Evolutionary conservation across 2,329 filamentous ascomycete species (phyloP), one percentile per base, ranked within the genome.

Genomic region (Stemphylium beticola): DNA sequence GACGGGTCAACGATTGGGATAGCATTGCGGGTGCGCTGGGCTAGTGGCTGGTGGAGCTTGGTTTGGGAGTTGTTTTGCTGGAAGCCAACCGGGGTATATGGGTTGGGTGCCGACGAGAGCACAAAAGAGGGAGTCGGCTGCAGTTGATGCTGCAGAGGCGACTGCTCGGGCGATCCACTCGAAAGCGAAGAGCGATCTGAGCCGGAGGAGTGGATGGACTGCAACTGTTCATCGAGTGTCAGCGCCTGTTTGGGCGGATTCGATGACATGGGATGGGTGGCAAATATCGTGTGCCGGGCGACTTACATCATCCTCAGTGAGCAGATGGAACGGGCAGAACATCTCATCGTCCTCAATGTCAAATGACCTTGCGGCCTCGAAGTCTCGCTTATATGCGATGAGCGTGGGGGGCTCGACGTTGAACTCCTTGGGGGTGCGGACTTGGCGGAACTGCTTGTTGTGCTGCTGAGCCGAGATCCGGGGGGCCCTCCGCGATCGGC

Each of bases 1-100:
- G 86, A 90, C 49, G 95, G 95, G 82, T 99, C 96, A 78, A 98
- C 91, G 75, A 99, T 99, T 55, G 93, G 93, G 65, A 98, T 98
- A 71, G 95, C 92, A 77, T 97, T 98, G 77, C 92, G 91, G 54
- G 89, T 87, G 66, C 95, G 91, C 61, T 93, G 91, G 58, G 93
- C 91, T 58, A 93, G 84, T 57, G 93, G 92, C 81, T 97, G 93
- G 78, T 96, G 92, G 60, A 96, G 83, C 81, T 96, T 97, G 67
- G 93, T 82, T 77, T 86, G 59, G 37, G 75, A 68, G 61, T 76
- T 76, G 64, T 60, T 68, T 34, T 67, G 64, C 79, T 90, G 87
- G 77, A 85, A 90, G 67, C 82, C 78, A 31, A 87, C 83, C 48
- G 88, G 85, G 8, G 79, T 76, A 64, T 79, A 79, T 60, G 81